Percentiles rank a stretch among this genome's conserved stretches.
Conservation (phyloP, 192 early-diverging fungal species). For the Haplosporangium gracile region DNA sequence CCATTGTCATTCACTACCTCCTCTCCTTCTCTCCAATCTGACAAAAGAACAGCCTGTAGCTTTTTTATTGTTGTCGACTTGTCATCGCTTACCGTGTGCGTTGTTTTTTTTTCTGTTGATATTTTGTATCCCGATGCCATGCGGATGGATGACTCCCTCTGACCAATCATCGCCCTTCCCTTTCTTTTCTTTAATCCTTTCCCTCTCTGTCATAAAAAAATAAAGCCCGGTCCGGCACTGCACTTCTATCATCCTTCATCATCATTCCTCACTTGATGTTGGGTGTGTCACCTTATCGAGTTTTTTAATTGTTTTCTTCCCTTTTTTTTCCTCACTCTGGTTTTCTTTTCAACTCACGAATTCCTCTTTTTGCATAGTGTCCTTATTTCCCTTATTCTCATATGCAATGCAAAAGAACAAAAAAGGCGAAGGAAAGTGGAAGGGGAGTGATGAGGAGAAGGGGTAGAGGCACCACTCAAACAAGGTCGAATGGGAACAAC, state of each 20-base stretch:
- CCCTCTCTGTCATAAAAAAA: neutral
- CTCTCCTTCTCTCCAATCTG: neutral
- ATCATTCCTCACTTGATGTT: neutral
- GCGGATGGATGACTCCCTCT: neutral
- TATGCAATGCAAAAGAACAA: neutral
- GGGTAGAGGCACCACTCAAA: neutral
- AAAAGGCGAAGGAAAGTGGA: neutral
- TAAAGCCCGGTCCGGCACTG: slow-evolving; percentile 2
- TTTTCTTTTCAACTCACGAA: neutral
- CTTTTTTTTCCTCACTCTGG: neutral
- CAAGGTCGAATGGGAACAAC: neutral
- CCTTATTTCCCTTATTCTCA: neutral
- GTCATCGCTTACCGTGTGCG: neutral
- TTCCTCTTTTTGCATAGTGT: neutral
- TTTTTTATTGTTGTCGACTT: neutral
- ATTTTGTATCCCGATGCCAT: slow-evolving; percentile 6
- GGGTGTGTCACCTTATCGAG: slow-evolving; percentile 3
- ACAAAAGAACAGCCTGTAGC: neutral
- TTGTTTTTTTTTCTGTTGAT: neutral
- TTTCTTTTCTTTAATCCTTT: neutral
- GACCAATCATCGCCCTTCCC: slow-evolving; percentile 6
- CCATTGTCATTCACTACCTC: neutral
- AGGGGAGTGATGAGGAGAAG: neutral
- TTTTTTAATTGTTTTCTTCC: neutral
- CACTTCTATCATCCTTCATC: neutral